phyloP scores from a whole-genome alignment of 441 rosid species.

The Populus hybrid region DNA sequence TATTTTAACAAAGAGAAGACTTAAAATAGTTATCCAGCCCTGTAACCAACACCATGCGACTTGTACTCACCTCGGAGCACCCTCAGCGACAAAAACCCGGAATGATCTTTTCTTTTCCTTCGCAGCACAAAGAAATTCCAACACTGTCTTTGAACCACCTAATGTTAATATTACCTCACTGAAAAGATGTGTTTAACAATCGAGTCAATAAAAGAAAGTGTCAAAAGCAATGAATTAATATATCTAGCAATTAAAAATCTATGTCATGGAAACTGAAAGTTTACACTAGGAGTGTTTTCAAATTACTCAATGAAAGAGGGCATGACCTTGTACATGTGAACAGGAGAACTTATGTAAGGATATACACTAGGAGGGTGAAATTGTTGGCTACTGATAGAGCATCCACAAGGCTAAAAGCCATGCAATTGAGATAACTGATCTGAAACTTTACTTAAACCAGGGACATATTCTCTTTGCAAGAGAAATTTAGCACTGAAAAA shows the following conservation, averaged over 20 bases:
- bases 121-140: slow-evolving; percentile 95
- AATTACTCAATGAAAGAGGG: background rate
- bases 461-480: background rate
- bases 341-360: background rate
- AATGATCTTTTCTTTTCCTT: slow-evolving; percentile 95
- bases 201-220: slow-evolving; percentile 13
- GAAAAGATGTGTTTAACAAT: slow-evolving; percentile 29
- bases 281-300: background rate
- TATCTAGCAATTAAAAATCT: background rate
- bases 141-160: slow-evolving; percentile 95
- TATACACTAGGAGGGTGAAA: no score
- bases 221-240: background rate
- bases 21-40: slow-evolving; percentile 12
- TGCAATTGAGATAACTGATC: background rate
- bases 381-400: background rate
- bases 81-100: slow-evolving; percentile 95
- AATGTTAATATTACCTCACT: slow-evolving; percentile 97
- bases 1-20: slow-evolving; percentile 1
- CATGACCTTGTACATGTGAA: background rate
- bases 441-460: background rate
- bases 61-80: slow-evolving; percentile 89
- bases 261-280: background rate
- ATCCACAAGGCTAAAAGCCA: background rate
- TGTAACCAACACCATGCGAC: slow-evolving; percentile 12
- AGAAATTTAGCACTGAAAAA: background rate